Conservation (phyloP, 2,329 filamentous ascomycete species). For the Sordariomycetes sp. region DNA sequence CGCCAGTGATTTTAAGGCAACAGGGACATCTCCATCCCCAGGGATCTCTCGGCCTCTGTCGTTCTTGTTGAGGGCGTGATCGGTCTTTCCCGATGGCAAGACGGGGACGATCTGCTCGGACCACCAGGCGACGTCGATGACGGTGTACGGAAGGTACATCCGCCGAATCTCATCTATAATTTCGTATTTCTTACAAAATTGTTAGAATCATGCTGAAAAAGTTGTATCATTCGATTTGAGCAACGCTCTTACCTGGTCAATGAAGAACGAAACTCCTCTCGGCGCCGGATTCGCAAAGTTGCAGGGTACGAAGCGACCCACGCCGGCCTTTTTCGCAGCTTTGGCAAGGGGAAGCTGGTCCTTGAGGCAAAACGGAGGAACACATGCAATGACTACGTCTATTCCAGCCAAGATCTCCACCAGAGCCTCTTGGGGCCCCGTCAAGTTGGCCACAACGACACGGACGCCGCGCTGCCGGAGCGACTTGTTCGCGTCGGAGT, state of each 20-base stretch:
- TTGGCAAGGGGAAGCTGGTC: background rate
- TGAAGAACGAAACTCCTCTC: conserved; percentile 16
- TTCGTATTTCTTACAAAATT: conserved; percentile 26
- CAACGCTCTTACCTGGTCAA: conserved; percentile 9
- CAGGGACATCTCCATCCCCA: conserved; percentile 29
- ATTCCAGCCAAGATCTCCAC: background rate
- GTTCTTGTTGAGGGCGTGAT: background rate
- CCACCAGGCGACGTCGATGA: conserved; percentile 48
- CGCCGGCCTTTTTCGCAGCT: background rate
- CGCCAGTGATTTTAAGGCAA: conserved; percentile 29
- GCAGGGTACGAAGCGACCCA: background rate
- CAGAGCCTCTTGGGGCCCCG: too few relatives aligned
- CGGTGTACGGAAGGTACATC: conserved; percentile 36
- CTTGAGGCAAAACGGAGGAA: background rate
- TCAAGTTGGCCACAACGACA: too few relatives aligned
- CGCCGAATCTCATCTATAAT: conserved; percentile 34
- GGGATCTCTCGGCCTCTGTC: conserved; percentile 13
- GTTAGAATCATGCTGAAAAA: background rate
- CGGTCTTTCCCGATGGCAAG: conserved; percentile 15
- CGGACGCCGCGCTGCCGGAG: too few relatives aligned
- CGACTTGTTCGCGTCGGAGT: too few relatives aligned
- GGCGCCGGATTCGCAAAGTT: conserved; percentile 12
- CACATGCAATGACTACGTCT: background rate
- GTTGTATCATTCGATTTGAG: background rate
- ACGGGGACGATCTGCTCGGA: conserved; percentile 26